Conservation (phyloP, 1,139 yeast species). For the Geotrichum candidum region DNA sequence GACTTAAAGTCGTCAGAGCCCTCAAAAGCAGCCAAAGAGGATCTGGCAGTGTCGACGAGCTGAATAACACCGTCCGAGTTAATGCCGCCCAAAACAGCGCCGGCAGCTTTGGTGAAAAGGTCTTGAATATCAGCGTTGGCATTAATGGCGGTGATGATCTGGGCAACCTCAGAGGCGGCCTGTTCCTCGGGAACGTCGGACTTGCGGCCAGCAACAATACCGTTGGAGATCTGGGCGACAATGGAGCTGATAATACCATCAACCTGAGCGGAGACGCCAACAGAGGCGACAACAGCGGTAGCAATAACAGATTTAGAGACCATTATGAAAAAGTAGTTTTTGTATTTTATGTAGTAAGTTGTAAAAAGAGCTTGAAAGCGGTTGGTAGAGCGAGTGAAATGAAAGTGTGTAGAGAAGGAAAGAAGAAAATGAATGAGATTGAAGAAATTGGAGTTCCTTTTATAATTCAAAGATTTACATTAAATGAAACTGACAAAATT, state of each 20-base stretch:
- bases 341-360: no score
- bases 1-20: constrained; percentile 17
- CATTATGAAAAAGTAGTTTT: constrained; percentile 11
- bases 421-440: no score
- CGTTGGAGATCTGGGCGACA: constrained; percentile 17
- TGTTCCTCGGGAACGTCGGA: constrained; percentile 14
- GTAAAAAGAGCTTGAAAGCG: no score
- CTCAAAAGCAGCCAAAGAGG: constrained; percentile 19
- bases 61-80: constrained; percentile 18
- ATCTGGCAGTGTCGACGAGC: constrained; percentile 16
- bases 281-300: constrained; percentile 17
- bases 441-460: no score
- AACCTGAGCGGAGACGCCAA: constrained; percentile 19
- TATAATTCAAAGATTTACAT: no score
- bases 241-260: constrained; percentile 17
- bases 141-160: constrained; percentile 18
- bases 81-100: constrained; percentile 18
- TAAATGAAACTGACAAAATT: no score
- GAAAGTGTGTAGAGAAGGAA: no score
- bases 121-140: constrained; percentile 16
- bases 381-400: no score
- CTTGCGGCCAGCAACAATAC: constrained; percentile 19
- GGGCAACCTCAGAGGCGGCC: constrained; percentile 21
- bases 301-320: constrained; percentile 18
- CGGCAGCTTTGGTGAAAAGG: constrained; percentile 17